Base-by-base conservation (phyloP, 768 basidiomycete genomes). In the Auricularia auricula-judae region DNA sequence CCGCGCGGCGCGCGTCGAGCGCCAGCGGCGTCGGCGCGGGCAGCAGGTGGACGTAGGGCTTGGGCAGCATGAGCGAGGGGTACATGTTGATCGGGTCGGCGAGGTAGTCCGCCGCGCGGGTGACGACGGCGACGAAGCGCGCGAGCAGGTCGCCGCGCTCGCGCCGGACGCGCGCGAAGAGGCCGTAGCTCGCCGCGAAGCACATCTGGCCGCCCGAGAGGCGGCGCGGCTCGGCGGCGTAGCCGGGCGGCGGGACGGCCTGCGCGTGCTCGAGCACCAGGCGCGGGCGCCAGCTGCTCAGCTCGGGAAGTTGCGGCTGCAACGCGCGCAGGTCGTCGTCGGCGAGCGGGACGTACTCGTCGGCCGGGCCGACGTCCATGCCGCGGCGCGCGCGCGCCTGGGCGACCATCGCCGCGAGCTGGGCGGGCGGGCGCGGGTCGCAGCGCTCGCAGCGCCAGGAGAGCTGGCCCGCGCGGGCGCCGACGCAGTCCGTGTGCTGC, bases 1-100 rank as follows among this genome's bases (percentile, higher is more conserved):
- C 91, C 0, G 82, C 82, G 16, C 83, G 78, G 18, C 94, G 75
- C 2, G 89, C 81, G 67, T 98, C 94, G 35, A 98, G 77, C 1
- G 89, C 87, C 4, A 95, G 71, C 29, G 23, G 29, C 3, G 4
- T 23, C 21, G 12, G 29, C 12, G 11, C 34, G 0, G 87, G 89
- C 1, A 97, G 72, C 16, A 89, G 78, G 66, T 91, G 88, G 0
- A 96, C 93, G 67, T 84, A 86, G 0, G 88, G 88, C 71, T 93
- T 93, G 36, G 91, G 89, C 76, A 88, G 82, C 10, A 93, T 93
- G 21, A 79, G 69, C 0, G 68, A 66, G 2, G 63, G 47, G n/a
- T 36, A 65, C 33, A 36, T 42, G 61, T 64, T 61, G 12, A 59
- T 39, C 10, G 63, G 23, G 21, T 59, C 56, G n/a, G 29, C 29